These are phyloP conservation scores for Xylaria scruposa DNA, from an alignment of 495 filamentous ascomycete species.

Conservation along the genomic window DNA sequence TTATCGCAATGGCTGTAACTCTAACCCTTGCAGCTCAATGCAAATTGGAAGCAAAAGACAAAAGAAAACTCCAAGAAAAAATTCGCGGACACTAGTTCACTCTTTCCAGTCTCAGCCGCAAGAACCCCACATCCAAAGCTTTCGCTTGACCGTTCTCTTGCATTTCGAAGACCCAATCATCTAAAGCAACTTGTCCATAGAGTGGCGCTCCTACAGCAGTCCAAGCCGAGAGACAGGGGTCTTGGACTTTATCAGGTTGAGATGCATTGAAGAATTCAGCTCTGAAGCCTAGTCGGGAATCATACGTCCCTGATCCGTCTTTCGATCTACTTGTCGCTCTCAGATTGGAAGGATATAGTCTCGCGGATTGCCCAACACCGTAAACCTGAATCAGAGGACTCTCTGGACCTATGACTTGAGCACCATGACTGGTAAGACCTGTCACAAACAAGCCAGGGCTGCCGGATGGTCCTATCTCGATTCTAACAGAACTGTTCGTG, in stretches of 20 bases:
- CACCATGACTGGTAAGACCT: constrained; percentile 6
- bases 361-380: constrained; percentile 8
- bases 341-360: constrained; percentile 20
- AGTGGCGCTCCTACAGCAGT: constrained; percentile 36
- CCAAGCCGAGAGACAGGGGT: constrained; percentile 36
- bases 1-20: neutral
- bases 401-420: constrained; percentile 18
- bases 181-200: constrained; percentile 47
- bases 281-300: constrained; percentile 23
- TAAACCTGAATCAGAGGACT: constrained; percentile 1
- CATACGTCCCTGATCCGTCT: constrained; percentile 15
- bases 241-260: constrained; percentile 16
- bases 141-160: constrained; percentile 39
- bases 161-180: constrained; percentile 52
- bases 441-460: constrained; percentile 8
- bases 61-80: neutral
- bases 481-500: constrained; percentile 49
- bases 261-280: constrained; percentile 16
- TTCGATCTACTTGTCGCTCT: neutral
- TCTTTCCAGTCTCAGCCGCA: constrained; percentile 29
- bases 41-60: neutral
- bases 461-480: constrained; percentile 28
- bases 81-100: neutral
- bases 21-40: neutral
- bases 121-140: constrained; percentile 39